These are phyloP conservation scores for Nitzschia sp. DNA, from an alignment of 108 stramenopile genomes.

Conservation along the genomic window DNA sequence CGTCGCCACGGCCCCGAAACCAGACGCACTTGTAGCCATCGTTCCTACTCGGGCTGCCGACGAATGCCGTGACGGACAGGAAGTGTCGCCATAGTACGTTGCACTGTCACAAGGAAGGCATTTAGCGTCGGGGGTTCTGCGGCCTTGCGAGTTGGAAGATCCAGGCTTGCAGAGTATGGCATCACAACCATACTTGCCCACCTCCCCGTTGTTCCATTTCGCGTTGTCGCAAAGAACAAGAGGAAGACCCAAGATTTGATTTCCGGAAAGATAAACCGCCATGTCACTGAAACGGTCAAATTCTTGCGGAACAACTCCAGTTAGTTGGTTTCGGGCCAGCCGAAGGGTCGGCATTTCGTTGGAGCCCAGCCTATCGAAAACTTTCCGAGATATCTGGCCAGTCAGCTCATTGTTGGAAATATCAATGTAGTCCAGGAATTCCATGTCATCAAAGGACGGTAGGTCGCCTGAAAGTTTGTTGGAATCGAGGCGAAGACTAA, in stretches of 20 bases:
- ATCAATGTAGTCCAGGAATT: slow-evolving; percentile 26
- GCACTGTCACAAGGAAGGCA: slow-evolving; percentile 36
- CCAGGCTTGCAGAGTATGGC: slow-evolving; percentile 71
- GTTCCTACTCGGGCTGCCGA: background rate
- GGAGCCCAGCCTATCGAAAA: slow-evolving; percentile 15
- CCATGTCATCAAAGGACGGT: slow-evolving; percentile 42
- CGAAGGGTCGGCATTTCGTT: slow-evolving; percentile 24
- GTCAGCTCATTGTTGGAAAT: slow-evolving; percentile 29
- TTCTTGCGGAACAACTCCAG: slow-evolving; percentile 25
- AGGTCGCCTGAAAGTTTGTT: slow-evolving; percentile 23
- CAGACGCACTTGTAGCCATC: no score
- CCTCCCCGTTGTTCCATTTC: slow-evolving; percentile 61
- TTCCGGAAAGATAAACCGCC: slow-evolving; percentile 49
- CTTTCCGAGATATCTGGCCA: slow-evolving; percentile 33
- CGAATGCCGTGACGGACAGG: background rate
- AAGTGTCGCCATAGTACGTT: slow-evolving; percentile 25
- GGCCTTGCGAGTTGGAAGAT: slow-evolving; percentile 55
- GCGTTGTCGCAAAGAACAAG: slow-evolving; percentile 36
- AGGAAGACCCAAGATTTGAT: slow-evolving; percentile 35
- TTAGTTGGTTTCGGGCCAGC: slow-evolving; percentile 18
- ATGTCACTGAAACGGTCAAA: slow-evolving; percentile 51
- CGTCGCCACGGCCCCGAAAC: background rate
- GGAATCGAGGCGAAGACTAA: slow-evolving; percentile 2
- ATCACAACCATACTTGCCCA: slow-evolving; percentile 57
- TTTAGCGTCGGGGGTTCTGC: slow-evolving; percentile 30